Conservation (phyloP, 2,329 filamentous ascomycete genomes). For the Fusarium stilboides region DNA sequence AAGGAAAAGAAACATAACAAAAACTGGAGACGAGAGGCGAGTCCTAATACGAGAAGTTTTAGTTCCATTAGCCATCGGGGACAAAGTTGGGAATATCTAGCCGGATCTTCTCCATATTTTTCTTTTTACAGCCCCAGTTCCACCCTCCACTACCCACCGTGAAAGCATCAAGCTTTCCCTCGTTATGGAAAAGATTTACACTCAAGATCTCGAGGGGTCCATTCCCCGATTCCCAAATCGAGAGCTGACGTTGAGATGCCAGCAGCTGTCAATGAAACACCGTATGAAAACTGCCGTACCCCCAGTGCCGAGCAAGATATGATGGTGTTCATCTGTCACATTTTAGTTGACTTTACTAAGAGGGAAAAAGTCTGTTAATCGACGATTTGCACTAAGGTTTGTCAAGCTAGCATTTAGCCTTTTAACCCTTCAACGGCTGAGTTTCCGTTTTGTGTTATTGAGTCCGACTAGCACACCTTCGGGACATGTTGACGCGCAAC, state of each 20-base stretch:
- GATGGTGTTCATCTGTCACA: neutral
- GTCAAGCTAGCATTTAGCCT: slow-evolving; percentile 21
- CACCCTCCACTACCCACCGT: slow-evolving; percentile 23
- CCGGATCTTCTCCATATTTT: slow-evolving; percentile 36
- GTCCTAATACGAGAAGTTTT: slow-evolving; percentile 26
- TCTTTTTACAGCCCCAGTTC: slow-evolving; percentile 4
- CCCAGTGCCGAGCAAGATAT: neutral
- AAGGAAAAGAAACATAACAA: slow-evolving; percentile 26
- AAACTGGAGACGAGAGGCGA: slow-evolving; percentile 12
- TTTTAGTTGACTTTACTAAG: neutral
- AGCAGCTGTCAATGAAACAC: slow-evolving; percentile 22
- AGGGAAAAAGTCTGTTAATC: slow-evolving; percentile 21
- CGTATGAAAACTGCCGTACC: slow-evolving; percentile 13
- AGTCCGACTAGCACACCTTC: slow-evolving; percentile 22
- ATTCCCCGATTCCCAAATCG: slow-evolving; percentile 32
- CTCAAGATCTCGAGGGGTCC: slow-evolving; percentile 37
- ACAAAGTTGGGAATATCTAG: slow-evolving; percentile 19
- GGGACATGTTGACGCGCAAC: slow-evolving; percentile 29
- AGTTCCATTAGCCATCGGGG: slow-evolving; percentile 23
- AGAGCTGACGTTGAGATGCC: slow-evolving; percentile 23
- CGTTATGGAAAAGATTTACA: slow-evolving; percentile 45
- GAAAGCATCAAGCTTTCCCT: slow-evolving; percentile 35
- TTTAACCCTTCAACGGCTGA: slow-evolving; percentile 31
- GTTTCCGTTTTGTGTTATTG: slow-evolving; percentile 26
- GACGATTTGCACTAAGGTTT: slow-evolving; percentile 1